Evolutionary conservation across 2,329 filamentous ascomycete species (phyloP), one percentile per base, ranked within the genome.

Genomic region (Pseudogymnoascus sp.): DNA sequence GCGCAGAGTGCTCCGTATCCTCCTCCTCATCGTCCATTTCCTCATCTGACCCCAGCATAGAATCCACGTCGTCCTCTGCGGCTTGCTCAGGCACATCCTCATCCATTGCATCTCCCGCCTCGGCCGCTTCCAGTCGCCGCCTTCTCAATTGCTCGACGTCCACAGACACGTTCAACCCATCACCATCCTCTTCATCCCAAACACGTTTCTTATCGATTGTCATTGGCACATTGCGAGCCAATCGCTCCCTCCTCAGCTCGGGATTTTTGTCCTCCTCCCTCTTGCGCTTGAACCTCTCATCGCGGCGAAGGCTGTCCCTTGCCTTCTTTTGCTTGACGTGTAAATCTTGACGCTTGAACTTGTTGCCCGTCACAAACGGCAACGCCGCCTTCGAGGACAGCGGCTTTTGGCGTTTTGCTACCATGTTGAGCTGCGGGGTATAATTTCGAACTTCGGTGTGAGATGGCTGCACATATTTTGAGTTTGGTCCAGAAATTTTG

Each of bases 201-300:
- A 91, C 86, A 74, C 95, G 86, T 80, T 96, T 96, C 70, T 86
- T 85, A 70, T 97, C 93, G 64, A 96, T 82, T 0, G 91, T 96
- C 63, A 85, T 75, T 0, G 95, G 89, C 47, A 92, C 83, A 77
- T 96, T 96, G 68, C 83, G 85, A 65, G 86, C 86, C 66, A 93
- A 79, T 70, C 95, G 85, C 68, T 88, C 84, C 66, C 85, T 85
- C 69, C 86, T 86, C 65, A 96, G 77, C 65, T 85, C 83, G 1
- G 93, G 93, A 71, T 97, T 86, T 75, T 88, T 90, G 67, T 88
- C 84, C 76, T 99, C 95, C 72, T 93, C 90, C 77, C 89, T 90
- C 77, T 91, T 92, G 65, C 91, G 83, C 60, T 84, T 84, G 73
- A 92, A 88, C 67, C 93, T 86, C 71, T 87, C 83, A 71, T 92